Base-by-base conservation (phyloP, 768 basidiomycete species). In the Collybia sp. region DNA sequence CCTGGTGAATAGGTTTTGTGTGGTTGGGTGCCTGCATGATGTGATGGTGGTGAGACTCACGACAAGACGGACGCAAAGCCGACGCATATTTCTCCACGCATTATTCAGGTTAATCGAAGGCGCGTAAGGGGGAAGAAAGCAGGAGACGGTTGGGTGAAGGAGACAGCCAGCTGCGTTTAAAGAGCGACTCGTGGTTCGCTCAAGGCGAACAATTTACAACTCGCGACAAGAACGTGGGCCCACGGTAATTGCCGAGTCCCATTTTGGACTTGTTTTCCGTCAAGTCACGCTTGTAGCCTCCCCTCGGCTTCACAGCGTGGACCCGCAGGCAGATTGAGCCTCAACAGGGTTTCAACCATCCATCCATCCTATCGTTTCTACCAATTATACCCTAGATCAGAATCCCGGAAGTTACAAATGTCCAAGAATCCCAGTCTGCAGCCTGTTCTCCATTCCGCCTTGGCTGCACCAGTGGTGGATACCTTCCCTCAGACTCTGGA, bases 41-140 rank as follows among this genome's bases (percentile, higher is more conserved):
- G 44, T 37, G 43, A 45, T 38, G 49, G 18, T 40, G 53, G 43
- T 47, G 47, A 39, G 39, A 69, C 83, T 47, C 61, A 87, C 88
- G 88, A 82, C 44, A 91, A 69, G 47, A 88, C 54, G 41, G 88
- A 79, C 42, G 83, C 87, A 52, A 79, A 64, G 46, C 83, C 80
- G 37, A 91, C 76, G 63, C 85, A 90, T 49, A 86, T 54, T 75
- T 89, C 87, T 25, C 88, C 88, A 48, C 76, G 83, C 80, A 90
- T 80, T 47, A 25, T 25, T 38, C 52, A 38, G 44, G 53, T 51
- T 48, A 48, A 53, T 49, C 47, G 48, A 40, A 37, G 44, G 50
- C 33, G 54, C 53, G 49, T 45, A 39, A 53, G 48, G 54, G 34
- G 52, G 48, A 50, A 45, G 59, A 54, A 39, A 54, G 46, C 46